Base-by-base conservation (phyloP, 2,329 filamentous ascomycete species). In the Curvularia sp. region DNA sequence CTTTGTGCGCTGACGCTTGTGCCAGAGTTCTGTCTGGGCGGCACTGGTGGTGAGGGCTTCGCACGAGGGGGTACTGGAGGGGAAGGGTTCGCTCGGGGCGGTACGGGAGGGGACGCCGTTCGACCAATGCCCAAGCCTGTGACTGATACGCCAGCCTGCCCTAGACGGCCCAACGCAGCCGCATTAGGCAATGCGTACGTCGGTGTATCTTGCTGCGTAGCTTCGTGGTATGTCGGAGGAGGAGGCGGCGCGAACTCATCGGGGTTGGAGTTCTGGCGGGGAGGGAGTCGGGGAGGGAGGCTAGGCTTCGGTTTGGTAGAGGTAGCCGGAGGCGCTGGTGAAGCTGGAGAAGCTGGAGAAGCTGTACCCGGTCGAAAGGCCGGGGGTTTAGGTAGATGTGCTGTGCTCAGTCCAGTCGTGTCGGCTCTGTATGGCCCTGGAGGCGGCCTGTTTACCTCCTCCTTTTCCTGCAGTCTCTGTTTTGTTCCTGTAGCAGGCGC, bases 111-210 rank as follows among this genome's bases (percentile, higher is more conserved):
- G 58, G 72, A 73, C n/a, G 68, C 68, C 56, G 65, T 78, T 47
- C 71, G 74, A 3, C 87, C 88, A 60, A 96, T 96, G 5, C 90
- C 90, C 4, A 97, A 81, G 0, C 85, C 89, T 0, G 92, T 89
- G 0, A 97, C 91, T 0, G 88, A 90, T 5, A 97, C 83, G 0
- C 93, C 93, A 0, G 91, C 88, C 38, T 87, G 84, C 10, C 88
- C 86, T 8, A 97, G 82, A 42, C 91, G 84, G 57, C 80, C 83
- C 55, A 89, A 74, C 5, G 92, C 88, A 5, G 82, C 85, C 66
- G 85, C 82, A 53, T 88, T 87, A 43, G 87, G 66, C 48, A 78
- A 72, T 13, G 75, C 75, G 39, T 77, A 72, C 64, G 71, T 53
- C 68, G 76, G 49, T 57, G 74, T 58, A 56, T 53, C 62, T 49